Evolutionary conservation across 2,329 filamentous ascomycete species (phyloP).

Genomic region (Zymoseptoria brevis): DNA sequence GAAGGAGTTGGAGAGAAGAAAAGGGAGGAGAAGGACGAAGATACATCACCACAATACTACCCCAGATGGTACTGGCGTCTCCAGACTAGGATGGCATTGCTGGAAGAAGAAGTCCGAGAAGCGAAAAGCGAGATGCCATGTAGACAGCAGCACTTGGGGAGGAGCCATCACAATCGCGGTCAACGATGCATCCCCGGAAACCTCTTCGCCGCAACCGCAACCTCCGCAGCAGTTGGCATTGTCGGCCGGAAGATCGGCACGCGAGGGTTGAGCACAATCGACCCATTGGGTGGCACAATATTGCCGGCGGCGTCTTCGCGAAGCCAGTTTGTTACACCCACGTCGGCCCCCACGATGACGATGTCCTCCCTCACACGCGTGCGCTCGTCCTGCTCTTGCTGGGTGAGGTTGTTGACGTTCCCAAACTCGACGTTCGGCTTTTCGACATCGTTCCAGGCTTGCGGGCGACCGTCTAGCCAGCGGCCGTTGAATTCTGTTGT

Average conservation of each 20-base stretch:
- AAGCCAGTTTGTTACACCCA: constrained; percentile 2
- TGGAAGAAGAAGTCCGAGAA: background rate
- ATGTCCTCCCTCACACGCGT: background rate
- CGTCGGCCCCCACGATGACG: background rate
- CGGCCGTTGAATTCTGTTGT: background rate
- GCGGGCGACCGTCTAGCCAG: background rate
- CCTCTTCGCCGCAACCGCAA: background rate
- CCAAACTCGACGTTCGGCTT: background rate
- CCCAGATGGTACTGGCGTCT: no score
- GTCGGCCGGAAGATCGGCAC: background rate
- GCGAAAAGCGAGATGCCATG: background rate
- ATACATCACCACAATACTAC: no score
- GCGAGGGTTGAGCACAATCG: background rate
- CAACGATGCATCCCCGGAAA: background rate
- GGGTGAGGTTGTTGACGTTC: background rate
- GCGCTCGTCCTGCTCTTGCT: background rate
- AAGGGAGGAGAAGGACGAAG: no score
- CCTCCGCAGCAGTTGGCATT: background rate
- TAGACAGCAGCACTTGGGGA: background rate
- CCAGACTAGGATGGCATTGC: no score
- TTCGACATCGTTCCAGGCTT: background rate
- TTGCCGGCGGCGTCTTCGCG: background rate
- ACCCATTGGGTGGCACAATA: background rate
- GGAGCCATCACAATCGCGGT: background rate
- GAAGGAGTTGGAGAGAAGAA: no score